A percentile compares a stretch with the other conserved stretches of the same genome.
Conservation (phyloP, 2,329 filamentous ascomycete species). For the Daldinia sp. region DNA sequence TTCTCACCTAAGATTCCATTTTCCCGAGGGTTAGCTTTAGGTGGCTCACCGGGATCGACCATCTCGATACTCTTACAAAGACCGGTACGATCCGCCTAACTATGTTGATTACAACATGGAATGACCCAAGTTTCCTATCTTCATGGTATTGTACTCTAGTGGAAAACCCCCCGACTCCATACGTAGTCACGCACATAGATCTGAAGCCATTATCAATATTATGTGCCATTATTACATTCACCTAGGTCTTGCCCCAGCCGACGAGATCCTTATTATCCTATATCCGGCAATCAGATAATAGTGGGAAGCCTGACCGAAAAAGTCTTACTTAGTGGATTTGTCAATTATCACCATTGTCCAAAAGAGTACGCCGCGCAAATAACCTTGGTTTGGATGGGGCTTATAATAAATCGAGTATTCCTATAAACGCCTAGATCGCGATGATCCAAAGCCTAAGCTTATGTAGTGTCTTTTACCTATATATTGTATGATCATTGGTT, state of each 20-base stretch:
- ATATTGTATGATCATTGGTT: neutral
- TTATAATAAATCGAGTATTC: neutral
- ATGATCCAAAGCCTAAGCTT: slow-evolving; percentile 1
- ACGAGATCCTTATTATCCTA: neutral
- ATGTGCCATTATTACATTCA: neutral
- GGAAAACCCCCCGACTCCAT: slow-evolving; percentile 17
- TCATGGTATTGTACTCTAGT: slow-evolving; percentile 30
- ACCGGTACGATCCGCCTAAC: slow-evolving; percentile 31
- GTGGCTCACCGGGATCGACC: slow-evolving; percentile 22
- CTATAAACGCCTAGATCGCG: neutral
- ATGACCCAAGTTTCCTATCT: slow-evolving; percentile 16
- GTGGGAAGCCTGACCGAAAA: neutral
- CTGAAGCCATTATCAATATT: slow-evolving; percentile 7
- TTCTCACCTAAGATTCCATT: slow-evolving; percentile 12
- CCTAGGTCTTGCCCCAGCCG: neutral
- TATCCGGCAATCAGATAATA: neutral
- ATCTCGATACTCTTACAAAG: slow-evolving; percentile 26
- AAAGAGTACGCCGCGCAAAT: neutral
- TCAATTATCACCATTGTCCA: neutral
- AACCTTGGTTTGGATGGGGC: neutral
- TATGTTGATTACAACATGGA: slow-evolving; percentile 9
- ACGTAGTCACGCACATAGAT: neutral
- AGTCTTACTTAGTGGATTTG: neutral
- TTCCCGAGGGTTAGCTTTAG: slow-evolving; percentile 12
- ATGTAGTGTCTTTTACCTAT: neutral